These are phyloP conservation scores for Colletotrichum lentis DNA, from an alignment of 2,329 filamentous ascomycete species.

Conservation along the genomic window DNA sequence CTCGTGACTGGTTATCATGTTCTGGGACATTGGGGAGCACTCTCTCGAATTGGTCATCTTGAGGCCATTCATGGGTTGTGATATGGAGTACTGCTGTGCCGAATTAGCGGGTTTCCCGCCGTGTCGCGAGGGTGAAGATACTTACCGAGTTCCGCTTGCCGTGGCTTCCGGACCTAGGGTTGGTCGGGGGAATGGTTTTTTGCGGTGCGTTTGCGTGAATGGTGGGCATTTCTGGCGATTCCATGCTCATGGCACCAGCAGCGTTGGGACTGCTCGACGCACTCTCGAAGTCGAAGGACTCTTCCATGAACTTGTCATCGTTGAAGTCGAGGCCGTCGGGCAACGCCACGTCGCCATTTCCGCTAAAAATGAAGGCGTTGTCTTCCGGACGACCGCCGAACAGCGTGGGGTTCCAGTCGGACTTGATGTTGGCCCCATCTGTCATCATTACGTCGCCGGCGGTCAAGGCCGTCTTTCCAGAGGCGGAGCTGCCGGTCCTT, in stretches of 20 bases:
- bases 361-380: constrained; percentile 48
- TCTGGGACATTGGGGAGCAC: constrained; percentile 60
- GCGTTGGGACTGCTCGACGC: constrained; percentile 65
- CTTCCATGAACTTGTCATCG: constrained; percentile 57
- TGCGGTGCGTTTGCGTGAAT: constrained; percentile 48
- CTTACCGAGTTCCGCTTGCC: constrained; percentile 46
- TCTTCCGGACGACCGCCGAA: constrained; percentile 50
- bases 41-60: constrained; percentile 60
- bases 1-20: constrained; percentile 60
- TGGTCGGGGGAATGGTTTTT: constrained; percentile 42
- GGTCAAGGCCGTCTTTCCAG: constrained; percentile 54
- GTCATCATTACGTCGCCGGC: constrained; percentile 55
- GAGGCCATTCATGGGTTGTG: constrained; percentile 59
- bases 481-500: constrained; percentile 56
- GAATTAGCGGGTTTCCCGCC: constrained; percentile 42
- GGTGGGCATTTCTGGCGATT: constrained; percentile 54
- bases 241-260: constrained; percentile 45
- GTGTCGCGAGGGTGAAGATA: not conserved
- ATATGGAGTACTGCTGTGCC: constrained; percentile 59
- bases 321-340: constrained; percentile 46
- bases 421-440: constrained; percentile 51
- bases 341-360: constrained; percentile 41
- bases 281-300: constrained; percentile 66
- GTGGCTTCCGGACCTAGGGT: constrained; percentile 43
- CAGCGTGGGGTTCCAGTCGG: constrained; percentile 52